Evolutionary conservation across 208 protist genomes (phyloP), one percentile per base, ranked within the genome.

Genomic region (Phytomonas francai): DNA sequence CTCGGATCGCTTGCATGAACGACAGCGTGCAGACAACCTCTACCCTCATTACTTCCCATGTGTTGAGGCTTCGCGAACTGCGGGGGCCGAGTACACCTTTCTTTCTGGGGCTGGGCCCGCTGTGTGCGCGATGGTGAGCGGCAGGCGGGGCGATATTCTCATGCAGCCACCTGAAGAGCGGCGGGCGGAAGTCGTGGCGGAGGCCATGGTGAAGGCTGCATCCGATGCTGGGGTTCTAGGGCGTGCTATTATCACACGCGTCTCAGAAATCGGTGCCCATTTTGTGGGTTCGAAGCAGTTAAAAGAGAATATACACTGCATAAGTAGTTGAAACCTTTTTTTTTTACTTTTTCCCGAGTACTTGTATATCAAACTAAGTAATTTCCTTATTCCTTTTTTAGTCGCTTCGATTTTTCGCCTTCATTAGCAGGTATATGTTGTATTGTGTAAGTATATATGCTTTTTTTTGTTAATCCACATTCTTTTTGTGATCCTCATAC

Each of bases 1-100:
- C 64, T 84, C 73, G 72, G 90, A 97, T 65, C 63, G 71, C 57
- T 77, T 98, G 19, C 93, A 97, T 67, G 90, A 98, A 73, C 80
- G 71, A 67, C 82, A 93, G 68, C 85, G 93, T 25, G 79, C 79
- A 25, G 63, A 63, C 31, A 73, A 74, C 25, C 77, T 95, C 16
- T 95, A 92, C 72, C 84, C 86, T 22, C 85, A 95, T 72, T 93
- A 89, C 78, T 76, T 71, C 45, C 67, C 77, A n/a, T 91, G 82
- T 63, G 80, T 80, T 16, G 65, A 79, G 31, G 87, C 86, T 5
- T 85, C 90, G 11, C 77, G 71, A 28, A 77, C 64, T 60, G 82
- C 83, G 0, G 90, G 87, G 4, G 90, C 85, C 0, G 76, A 79
- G n/a, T 89, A 91, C 70, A 77, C 78, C 25, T 95, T 95, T 67